Base-by-base conservation (phyloP, 2,329 filamentous ascomycete species). In the Domatiomyces globalis region DNA sequence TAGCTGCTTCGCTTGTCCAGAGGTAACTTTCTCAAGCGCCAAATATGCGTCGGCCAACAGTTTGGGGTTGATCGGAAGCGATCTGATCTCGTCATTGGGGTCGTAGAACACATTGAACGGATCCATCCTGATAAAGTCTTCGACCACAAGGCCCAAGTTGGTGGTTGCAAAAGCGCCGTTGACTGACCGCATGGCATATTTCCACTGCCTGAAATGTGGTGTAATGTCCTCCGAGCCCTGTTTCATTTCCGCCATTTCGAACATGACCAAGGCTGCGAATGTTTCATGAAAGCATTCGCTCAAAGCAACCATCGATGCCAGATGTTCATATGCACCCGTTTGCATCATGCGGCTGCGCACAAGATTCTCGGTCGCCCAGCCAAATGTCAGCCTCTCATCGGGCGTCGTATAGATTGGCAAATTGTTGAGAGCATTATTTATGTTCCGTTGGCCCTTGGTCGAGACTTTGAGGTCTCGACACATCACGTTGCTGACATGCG, bases 171-270 rank as follows among this genome's bases (percentile, higher is more conserved):
- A 56, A 4, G 51, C 51, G 20, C 58, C 58, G 39, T 57, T 57
- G 49, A 49, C 53, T 9, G 53, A 53, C 22, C 55, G 54, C 15
- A 57, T 42, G 1, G 51, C 49, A 19, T 56, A 50, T 33, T 49
- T 53, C 53, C 54, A 58, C 45, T 60, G 58, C 22, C 22, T 45
- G 33, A 57, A 57, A 45, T 60, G 58, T 36, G 58, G 58, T 9
- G 53, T 56, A 39, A 54, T 47, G 33, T 58, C 56, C 12, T 55
- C 49, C 15, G 51, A 48, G 4, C 52, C 52, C 10, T 53, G 54
- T 8, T 49, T 45, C 4, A 51, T 48, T 20, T 39, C 29, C 6
- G 54, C 52, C 50, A 58, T 18, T 6, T 48, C 49, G 20, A 50
- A 43, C 10, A 60, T 53, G 10, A 60, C 53, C 46, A 52, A 51